These are phyloP conservation scores for Paraleonurus japonicus DNA, from an alignment of 257 asterid genomes.

Conservation along the genomic window DNA sequence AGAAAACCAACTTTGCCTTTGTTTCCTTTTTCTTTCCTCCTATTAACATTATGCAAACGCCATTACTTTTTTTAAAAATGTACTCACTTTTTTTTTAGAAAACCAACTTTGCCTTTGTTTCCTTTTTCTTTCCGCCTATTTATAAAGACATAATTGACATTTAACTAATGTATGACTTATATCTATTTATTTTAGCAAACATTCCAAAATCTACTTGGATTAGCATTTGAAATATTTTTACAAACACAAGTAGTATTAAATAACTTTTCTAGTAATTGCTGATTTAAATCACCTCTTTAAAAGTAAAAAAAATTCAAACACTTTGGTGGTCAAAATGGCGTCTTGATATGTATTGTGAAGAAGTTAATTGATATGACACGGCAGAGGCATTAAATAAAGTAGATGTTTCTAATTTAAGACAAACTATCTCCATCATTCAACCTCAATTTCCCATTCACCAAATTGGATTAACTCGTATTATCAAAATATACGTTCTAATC, in stretches of 20 bases:
- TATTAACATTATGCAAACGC: no score
- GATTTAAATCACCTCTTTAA: no score
- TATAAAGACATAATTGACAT: background rate
- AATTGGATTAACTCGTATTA: no score
- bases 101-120: background rate
- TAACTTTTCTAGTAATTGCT: no score
- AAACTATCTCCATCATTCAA: background rate
- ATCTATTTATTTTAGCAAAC: background rate
- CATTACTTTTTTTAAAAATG: no score
- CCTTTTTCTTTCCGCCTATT: background rate
- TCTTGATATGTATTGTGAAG: background rate
- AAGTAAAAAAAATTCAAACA: no score
- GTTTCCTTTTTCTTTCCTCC: background rate
- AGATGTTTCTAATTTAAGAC: background rate
- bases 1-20: background rate
- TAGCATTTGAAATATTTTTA: no score
- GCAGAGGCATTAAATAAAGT: background rate
- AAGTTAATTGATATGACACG: background rate
- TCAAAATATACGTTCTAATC: no score
- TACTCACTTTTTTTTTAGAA: background rate
- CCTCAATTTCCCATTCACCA: background rate
- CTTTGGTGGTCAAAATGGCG: background rate
- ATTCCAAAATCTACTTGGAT: background rate
- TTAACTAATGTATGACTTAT: no score
- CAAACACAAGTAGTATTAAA: no score